A percentile compares a stretch with the other conserved stretches of the same genome.
Conservation (phyloP, 495 filamentous ascomycete genomes). For the Pseudoneurospora amorphoporcata region DNA sequence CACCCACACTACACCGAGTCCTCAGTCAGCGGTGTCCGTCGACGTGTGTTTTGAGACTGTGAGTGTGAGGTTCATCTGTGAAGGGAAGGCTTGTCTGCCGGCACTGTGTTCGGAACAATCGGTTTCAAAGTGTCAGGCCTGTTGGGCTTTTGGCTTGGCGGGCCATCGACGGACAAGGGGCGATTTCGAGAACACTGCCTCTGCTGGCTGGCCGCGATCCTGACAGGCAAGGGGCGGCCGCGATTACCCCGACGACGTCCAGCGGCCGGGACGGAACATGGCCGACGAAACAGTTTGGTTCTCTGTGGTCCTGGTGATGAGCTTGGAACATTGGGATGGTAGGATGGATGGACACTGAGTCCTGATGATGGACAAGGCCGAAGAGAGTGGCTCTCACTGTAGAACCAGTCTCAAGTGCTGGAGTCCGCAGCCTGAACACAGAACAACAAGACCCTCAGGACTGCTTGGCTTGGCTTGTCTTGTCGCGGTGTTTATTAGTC, state of each 20-base stretch:
- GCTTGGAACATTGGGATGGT: not conserved
- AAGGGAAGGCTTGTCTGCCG: not conserved
- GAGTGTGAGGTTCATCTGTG: not conserved
- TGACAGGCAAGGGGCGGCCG: not conserved
- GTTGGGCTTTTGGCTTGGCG: not conserved
- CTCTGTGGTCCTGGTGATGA: not conserved
- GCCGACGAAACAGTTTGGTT: not conserved
- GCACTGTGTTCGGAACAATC: slow-evolving; percentile 13
- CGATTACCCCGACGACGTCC: not conserved
- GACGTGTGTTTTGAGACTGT: not conserved
- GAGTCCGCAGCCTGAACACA: not conserved
- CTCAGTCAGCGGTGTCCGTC: not conserved
- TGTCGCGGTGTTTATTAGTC: not conserved
- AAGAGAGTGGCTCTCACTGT: not conserved
- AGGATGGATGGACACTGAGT: not conserved
- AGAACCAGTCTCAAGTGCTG: not conserved
- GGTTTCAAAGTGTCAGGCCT: slow-evolving; percentile 7
- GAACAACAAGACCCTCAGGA: too few relatives aligned
- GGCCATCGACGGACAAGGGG: not conserved
- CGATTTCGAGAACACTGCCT: not conserved
- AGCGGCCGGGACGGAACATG: not conserved
- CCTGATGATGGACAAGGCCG: not conserved
- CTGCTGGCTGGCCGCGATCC: not conserved
- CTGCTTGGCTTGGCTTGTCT: not conserved
- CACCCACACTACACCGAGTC: not conserved